Base-by-base conservation (phyloP, 169 alveolate genomes). In the Amoebophrya sp. region DNA sequence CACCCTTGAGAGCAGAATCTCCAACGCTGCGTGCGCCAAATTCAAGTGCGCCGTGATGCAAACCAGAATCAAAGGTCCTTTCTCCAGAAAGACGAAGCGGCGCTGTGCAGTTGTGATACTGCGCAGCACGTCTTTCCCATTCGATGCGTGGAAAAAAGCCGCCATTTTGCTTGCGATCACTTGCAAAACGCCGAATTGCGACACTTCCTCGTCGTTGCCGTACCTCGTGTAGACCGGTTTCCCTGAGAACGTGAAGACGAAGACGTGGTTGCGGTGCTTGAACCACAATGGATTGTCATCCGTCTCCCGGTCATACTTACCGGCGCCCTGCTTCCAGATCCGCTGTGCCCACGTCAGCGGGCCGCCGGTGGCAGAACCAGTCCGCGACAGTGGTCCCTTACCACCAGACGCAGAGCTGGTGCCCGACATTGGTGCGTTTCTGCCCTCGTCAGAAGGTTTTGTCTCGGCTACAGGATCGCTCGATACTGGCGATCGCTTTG, bases 41-140 rank as follows among this genome's bases (percentile, higher is more conserved):
- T 6, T 47, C 29, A 47, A 18, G 54, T 54, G 77, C 34, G 34
- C 41, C 23, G 77, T 40, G 23, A 89, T 41, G 26, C 77, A 41
- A 6, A 89, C 91, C 91, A 89, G 0, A 40, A 41, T 40, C 36
- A 89, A 38, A 12, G 91, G 91, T 38, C 77, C 41, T 14, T 54
- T 41, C 29, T 89, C 91, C 41, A 89, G 91, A 54, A 89, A 89
- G 77, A 89, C 91, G 76, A 89, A 89, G 77, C 91, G 40, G 41
- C 40, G 76, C 38, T 29, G 65, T 76, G 41, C 23, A 33, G 91
- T 89, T 34, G 91, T 40, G 12, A 89, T 89, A 38, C 41, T 40
- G 40, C 91, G 23, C 91, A 89, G 26, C 23, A 54, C 40, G 76
- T 89, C 91, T 24, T 89, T 54, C 12, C 91, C 91, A 1, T 54